Conservation (phyloP, 805 yeast species). For the Cephaloascus fragrans region DNA sequence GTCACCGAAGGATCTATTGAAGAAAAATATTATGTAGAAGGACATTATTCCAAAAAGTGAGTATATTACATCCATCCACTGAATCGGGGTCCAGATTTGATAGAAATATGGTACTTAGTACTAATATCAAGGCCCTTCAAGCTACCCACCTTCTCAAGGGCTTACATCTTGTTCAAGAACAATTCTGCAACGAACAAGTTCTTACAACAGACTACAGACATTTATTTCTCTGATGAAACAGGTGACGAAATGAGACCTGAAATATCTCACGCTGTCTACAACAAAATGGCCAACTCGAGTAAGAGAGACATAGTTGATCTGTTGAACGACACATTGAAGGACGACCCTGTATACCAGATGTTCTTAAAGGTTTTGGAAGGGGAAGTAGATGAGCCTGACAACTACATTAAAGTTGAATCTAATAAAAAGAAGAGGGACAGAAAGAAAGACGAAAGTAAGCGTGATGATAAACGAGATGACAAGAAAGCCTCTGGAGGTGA, state of each 20-base stretch:
- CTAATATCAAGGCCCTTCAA: constrained; percentile 19
- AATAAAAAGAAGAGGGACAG: constrained; percentile 3
- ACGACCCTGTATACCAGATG: constrained; percentile 8
- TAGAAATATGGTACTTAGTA: constrained; percentile 6
- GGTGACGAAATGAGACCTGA: constrained; percentile 20
- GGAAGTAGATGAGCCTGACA: constrained; percentile 9
- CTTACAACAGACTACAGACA: constrained; percentile 10
- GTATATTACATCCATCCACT: constrained; percentile 6
- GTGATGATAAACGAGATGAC: neutral
- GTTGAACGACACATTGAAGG: constrained; percentile 5
- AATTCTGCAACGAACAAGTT: constrained; percentile 16
- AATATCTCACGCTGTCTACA: constrained; percentile 22
- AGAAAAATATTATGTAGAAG: constrained; percentile 27
- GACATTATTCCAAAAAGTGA: constrained; percentile 20
- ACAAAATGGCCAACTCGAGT: constrained; percentile 13
- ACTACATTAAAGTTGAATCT: constrained; percentile 2
- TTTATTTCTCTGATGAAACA: constrained; percentile 16
- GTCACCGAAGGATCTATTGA: constrained; percentile 4
- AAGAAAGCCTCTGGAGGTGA: neutral
- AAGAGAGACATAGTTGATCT: neutral
- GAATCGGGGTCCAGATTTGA: constrained; percentile 3
- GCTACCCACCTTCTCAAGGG: constrained; percentile 27
- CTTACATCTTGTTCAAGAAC: constrained; percentile 26
- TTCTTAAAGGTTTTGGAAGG: constrained; percentile 10
- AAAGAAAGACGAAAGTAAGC: neutral